These are phyloP conservation scores for Termitomyces sp. DNA, from an alignment of 768 basidiomycete genomes.

Conservation along the genomic window DNA sequence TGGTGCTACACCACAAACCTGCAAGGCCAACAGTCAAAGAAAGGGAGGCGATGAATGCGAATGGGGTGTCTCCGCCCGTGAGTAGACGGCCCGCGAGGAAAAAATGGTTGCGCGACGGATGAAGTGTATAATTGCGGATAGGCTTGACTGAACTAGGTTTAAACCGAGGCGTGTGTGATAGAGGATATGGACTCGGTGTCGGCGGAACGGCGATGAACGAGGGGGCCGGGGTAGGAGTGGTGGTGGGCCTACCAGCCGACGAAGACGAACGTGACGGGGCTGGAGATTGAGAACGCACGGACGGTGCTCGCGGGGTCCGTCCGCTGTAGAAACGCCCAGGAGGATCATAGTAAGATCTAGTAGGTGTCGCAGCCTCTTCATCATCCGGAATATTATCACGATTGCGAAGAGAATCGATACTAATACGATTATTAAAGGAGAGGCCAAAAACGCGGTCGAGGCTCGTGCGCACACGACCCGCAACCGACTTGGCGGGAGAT, in stretches of 20 bases:
- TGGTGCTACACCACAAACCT: conserved; percentile 84
- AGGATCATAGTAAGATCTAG: conserved; percentile 15
- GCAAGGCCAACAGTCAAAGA: conserved; percentile 58
- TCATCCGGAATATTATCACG: conserved; percentile 8
- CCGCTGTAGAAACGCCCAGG: conserved; percentile 20
- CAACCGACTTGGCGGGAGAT: conserved; percentile 16
- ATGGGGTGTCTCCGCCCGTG: conserved; percentile 82
- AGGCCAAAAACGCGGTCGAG: conserved; percentile 56
- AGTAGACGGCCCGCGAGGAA: conserved; percentile 67
- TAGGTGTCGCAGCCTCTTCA: conserved; percentile 7
- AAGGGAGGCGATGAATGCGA: conserved; percentile 71
- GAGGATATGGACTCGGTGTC: conserved; percentile 19
- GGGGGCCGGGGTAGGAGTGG: conserved; percentile 7
- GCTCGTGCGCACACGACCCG: conserved; percentile 45
- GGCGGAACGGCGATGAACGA: conserved; percentile 16
- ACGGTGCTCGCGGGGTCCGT: conserved; percentile 17
- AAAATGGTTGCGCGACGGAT: conserved; percentile 74
- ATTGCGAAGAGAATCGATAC: conserved; percentile 41
- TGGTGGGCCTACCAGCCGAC: conserved; percentile 6
- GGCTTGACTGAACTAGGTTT: conserved; percentile 32
- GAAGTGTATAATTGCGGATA: conserved; percentile 53
- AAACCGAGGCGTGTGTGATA: conserved; percentile 30
- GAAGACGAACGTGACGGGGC: conserved; percentile 15
- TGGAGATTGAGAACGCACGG: conserved; percentile 21
- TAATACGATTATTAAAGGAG: conserved; percentile 42